These are phyloP conservation scores for Penicillium sp. DNA, from an alignment of 2,329 filamentous ascomycete genomes.

Conservation along the genomic window DNA sequence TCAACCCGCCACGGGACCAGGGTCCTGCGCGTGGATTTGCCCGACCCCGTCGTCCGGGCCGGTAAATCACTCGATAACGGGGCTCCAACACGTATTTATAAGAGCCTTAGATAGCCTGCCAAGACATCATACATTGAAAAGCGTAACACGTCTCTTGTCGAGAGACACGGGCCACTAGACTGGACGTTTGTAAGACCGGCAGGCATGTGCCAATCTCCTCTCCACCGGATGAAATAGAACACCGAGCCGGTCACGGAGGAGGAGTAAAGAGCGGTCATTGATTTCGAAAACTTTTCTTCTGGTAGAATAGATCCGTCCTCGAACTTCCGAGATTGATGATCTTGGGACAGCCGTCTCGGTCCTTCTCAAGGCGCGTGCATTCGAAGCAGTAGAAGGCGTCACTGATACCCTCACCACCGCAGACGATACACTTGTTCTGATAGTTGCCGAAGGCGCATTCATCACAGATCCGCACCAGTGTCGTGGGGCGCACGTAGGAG, in stretches of 20 bases:
- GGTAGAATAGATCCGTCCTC: slow-evolving; percentile 81
- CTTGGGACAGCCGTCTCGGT: slow-evolving; percentile 95
- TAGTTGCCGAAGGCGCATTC: slow-evolving; percentile 99
- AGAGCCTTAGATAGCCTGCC: slow-evolving; percentile 5
- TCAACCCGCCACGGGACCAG: slow-evolving; percentile 47
- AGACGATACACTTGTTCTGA: slow-evolving; percentile 99
- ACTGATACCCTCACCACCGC: slow-evolving; percentile 94
- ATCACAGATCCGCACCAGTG: slow-evolving; percentile 96
- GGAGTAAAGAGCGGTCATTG: slow-evolving; percentile 28
- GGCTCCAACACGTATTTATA: slow-evolving; percentile 1
- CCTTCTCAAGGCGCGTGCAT: slow-evolving; percentile 93
- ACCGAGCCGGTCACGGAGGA: slow-evolving; percentile 9
- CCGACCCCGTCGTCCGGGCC: slow-evolving; percentile 59
- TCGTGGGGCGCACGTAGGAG: slow-evolving; percentile 96
- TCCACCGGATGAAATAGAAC: slow-evolving; percentile 4
- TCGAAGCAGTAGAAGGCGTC: slow-evolving; percentile 99
- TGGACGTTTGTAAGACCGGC: slow-evolving; percentile 4
- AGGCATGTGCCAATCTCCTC: slow-evolving; percentile 6
- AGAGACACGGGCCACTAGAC: not conserved
- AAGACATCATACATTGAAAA: not conserved
- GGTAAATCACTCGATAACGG: slow-evolving; percentile 27
- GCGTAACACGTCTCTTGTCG: slow-evolving; percentile 2
- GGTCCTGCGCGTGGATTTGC: slow-evolving; percentile 53
- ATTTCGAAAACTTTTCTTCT: slow-evolving; percentile 59
- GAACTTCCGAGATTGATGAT: slow-evolving; percentile 97